Base-by-base conservation (phyloP, 2,329 filamentous ascomycete species). In the Penicillium sp. region DNA sequence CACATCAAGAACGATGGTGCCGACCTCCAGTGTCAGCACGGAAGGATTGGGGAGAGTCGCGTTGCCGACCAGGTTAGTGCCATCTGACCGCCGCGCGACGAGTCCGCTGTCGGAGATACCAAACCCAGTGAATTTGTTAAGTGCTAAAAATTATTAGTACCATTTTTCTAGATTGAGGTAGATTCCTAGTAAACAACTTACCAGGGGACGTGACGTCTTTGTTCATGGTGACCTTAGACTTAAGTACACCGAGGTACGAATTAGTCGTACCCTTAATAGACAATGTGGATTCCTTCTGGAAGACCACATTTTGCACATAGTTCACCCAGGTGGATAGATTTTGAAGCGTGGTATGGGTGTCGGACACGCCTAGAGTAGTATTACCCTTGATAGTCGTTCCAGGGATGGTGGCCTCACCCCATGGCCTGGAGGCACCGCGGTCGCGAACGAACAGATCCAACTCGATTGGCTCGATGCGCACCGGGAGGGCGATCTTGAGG, bases 51-150 rank as follows among this genome's bases (percentile, higher is more conserved):
- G 27, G 4, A 30, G 10, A n/a, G 27, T 30, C 7, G 10, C 27
- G 27, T 10, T 30, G 10, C 6, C 27, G 6, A 30, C 12, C 8
- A 30, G 27, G 10, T 30, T 30, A 10, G 27, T 30, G 27, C 27
- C 27, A 10, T 30, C 13, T n/a, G 27, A n/a, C n/a, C n/a, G n/a
- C n/a, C n/a, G n/a, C n/a, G n/a, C n/a, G n/a, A 81, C 69, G 47
- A 84, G 70, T 24, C 69, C 68, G 47, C 79, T 73, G 49, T 77
- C 69, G 7, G 72, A 76, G 40, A 81, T 72, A 41, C 71, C 71
- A 63, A 82, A 78, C 8, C 76, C 78, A 8, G 68, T 59, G 46
- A 85, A 78, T 5, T 73, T 72, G 63, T 84, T 79, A 3, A 85
- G 71, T 3, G 77, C 82, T 84, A 45, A 30, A 40, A 12, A 6